Evolutionary conservation across 441 rosid genomes (phyloP).

Genomic region (Croton setiger): DNA sequence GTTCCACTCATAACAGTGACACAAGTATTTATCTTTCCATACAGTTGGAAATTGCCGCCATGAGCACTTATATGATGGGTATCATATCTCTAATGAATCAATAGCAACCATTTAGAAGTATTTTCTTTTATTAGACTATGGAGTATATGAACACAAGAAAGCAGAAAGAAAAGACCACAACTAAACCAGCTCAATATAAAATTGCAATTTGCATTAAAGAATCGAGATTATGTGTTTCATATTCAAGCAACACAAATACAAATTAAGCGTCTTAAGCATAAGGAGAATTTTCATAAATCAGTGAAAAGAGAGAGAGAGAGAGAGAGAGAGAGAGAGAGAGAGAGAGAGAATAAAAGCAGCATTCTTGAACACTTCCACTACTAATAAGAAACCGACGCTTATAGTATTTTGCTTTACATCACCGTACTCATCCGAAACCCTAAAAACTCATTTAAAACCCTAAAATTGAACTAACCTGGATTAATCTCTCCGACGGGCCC

Average conservation of each 20-base stretch:
- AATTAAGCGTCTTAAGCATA: not conserved
- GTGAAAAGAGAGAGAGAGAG: too few relatives aligned
- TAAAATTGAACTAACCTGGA: constrained; percentile 29
- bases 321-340: too few relatives aligned
- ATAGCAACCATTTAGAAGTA: not conserved
- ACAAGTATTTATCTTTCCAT: not conserved
- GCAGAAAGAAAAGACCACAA: not conserved
- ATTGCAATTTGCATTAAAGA: not conserved
- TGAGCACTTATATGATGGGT: not conserved
- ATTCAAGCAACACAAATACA: not conserved
- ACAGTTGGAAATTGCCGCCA: not conserved
- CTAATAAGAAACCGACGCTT: not conserved
- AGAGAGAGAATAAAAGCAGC: too few relatives aligned
- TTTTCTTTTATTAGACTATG: not conserved
- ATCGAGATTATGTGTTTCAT: not conserved
- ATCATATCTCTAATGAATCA: too few relatives aligned
- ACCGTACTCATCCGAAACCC: not conserved
- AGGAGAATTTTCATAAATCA: not conserved
- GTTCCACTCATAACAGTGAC: not conserved
- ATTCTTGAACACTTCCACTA: not conserved
- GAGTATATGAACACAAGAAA: not conserved
- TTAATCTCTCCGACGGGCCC: constrained; percentile 27
- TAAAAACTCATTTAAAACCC: constrained; percentile 18
- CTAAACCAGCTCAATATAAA: not conserved
- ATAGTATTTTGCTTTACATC: not conserved